Conservation (phyloP, 164 flowering plant genomes). For the Berberis vulgaris region DNA sequence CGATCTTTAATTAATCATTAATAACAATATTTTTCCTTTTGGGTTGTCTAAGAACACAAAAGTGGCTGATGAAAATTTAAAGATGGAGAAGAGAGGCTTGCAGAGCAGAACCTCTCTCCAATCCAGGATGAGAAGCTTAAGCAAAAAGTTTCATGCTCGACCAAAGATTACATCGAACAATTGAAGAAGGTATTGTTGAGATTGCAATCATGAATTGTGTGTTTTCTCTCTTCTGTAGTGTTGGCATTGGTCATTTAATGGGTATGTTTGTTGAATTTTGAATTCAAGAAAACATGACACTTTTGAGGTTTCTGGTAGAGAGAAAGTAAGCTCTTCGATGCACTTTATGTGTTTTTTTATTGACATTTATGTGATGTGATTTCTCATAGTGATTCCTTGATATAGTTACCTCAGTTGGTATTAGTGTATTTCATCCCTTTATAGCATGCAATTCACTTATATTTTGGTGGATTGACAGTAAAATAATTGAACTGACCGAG, state of each 20-base stretch:
- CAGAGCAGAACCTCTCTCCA: slow-evolving; percentile 12
- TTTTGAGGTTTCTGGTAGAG: slow-evolving; percentile 49
- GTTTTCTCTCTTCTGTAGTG: not conserved
- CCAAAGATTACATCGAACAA: slow-evolving; percentile 28
- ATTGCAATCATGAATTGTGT: not conserved
- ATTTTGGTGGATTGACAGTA: slow-evolving; percentile 23
- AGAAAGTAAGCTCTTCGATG: slow-evolving; percentile 34
- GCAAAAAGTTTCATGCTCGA: slow-evolving; percentile 5
- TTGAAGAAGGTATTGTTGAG: slow-evolving; percentile 38
- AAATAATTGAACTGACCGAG: slow-evolving; percentile 41
- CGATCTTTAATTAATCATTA: no score
- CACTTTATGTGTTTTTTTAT: not conserved
- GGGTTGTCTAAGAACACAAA: no score
- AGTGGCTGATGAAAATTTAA: no score
- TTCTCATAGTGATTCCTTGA: slow-evolving; percentile 6
- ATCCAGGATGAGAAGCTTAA: slow-evolving; percentile 14
- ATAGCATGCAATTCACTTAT: no score
- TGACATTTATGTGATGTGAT: not conserved
- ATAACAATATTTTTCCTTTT: no score
- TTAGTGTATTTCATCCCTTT: no score
- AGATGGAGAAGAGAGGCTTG: no score
- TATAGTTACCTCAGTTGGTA: no score
- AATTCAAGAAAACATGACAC: slow-evolving; percentile 47
- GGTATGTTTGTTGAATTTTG: slow-evolving; percentile 8
- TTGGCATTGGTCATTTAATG: not conserved